Conservation (phyloP, 495 filamentous ascomycete species). For the Xylaria castorea region DNA sequence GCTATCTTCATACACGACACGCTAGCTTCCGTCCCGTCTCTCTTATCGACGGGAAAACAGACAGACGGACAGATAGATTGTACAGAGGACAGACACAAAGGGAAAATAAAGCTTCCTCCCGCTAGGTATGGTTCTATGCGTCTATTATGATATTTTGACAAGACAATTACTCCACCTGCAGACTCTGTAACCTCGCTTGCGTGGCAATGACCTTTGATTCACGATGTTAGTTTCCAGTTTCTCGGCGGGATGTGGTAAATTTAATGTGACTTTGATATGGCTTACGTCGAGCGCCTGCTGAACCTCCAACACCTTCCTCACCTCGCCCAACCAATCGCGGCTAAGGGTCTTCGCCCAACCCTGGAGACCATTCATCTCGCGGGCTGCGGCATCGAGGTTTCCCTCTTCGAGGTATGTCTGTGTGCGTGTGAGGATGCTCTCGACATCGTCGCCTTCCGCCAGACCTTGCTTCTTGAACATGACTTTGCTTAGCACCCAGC, state of each 20-base stretch:
- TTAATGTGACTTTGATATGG: slow-evolving; percentile 18
- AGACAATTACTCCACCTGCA: slow-evolving; percentile 58
- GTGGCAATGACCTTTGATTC: slow-evolving; percentile 60
- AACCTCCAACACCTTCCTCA: slow-evolving; percentile 88
- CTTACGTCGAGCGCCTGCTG: slow-evolving; percentile 93
- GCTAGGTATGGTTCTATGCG: slow-evolving; percentile 21
- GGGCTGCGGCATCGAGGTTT: slow-evolving; percentile 84
- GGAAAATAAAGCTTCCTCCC: not conserved
- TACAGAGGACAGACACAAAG: slow-evolving; percentile 26
- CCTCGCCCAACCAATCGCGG: slow-evolving; percentile 90
- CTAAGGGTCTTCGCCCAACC: slow-evolving; percentile 96
- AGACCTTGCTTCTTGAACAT: slow-evolving; percentile 94
- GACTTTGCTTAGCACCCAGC: slow-evolving; percentile 84
- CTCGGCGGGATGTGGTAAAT: not conserved
- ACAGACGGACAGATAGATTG: slow-evolving; percentile 14
- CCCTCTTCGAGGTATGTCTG: slow-evolving; percentile 91
- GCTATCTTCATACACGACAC: slow-evolving; percentile 27
- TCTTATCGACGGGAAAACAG: not conserved
- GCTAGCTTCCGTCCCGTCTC: not conserved
- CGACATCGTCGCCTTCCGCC: slow-evolving; percentile 87
- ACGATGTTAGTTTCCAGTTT: not conserved
- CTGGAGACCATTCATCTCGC: slow-evolving; percentile 90
- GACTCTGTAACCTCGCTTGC: slow-evolving; percentile 67
- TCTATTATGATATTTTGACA: slow-evolving; percentile 20
- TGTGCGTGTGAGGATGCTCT: slow-evolving; percentile 87